phyloP scores from a whole-genome alignment of 2,329 filamentous ascomycete genomes.

The Aspergillus sp. region DNA sequence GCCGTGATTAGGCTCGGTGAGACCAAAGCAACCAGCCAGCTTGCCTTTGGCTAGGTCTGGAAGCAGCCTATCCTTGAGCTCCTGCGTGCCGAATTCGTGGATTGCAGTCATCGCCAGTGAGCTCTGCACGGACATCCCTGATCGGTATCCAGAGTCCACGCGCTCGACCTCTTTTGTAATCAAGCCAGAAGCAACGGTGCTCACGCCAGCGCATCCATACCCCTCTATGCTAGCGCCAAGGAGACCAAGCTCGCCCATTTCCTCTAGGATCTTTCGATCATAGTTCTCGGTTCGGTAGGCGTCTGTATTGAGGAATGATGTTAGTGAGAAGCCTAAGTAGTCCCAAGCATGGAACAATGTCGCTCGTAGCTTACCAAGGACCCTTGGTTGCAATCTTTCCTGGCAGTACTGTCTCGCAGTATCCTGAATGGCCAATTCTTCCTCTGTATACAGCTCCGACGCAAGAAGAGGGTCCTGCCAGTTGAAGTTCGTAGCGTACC shows the following conservation, averaged over 20 bases:
- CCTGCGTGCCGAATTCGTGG: conserved; percentile 81
- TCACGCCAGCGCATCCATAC: conserved; percentile 86
- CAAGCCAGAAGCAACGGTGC: conserved; percentile 83
- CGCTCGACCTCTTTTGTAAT: conserved; percentile 90
- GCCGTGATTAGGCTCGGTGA: conserved; percentile 92
- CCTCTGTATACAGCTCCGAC: conserved; percentile 79
- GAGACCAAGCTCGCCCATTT: conserved; percentile 92
- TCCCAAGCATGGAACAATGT: background rate
- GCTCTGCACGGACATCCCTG: conserved; percentile 91
- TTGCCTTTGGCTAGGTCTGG: conserved; percentile 82
- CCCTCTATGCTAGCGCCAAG: conserved; percentile 84
- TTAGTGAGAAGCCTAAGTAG: conserved; percentile 3
- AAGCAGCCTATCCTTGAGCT: conserved; percentile 84
- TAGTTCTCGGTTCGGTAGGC: conserved; percentile 86
- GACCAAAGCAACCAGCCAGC: conserved; percentile 80
- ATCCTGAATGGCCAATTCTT: conserved; percentile 86
- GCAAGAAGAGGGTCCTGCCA: conserved; percentile 88
- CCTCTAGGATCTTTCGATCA: conserved; percentile 80
- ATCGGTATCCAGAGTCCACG: conserved; percentile 89
- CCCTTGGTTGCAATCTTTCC: conserved; percentile 80
- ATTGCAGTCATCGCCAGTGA: conserved; percentile 94
- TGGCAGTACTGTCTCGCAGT: conserved; percentile 94
- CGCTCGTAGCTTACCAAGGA: conserved; percentile 69
- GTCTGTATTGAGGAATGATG: conserved; percentile 55
- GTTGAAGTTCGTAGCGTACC: conserved; percentile 65